Percentiles rank a stretch among this genome's conserved stretches.
phyloP scores from a whole-genome alignment of 108 stramenopile species.

The Conticribra guillardii region DNA sequence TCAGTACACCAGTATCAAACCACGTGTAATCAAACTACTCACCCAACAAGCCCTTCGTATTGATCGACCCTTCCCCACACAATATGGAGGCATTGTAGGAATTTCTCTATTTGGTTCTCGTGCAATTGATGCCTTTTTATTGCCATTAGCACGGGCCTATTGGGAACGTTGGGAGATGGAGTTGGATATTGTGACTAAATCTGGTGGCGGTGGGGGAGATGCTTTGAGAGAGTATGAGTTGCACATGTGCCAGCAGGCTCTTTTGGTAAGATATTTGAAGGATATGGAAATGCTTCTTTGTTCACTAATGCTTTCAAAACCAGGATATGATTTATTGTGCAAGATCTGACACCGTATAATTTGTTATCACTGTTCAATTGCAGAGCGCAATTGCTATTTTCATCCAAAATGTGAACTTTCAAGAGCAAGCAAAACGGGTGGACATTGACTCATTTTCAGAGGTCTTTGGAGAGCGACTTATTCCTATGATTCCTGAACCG shows the following conservation, averaged over 20 bases:
- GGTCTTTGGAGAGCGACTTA: constrained; percentile 71
- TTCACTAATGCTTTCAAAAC: background rate
- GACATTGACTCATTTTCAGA: constrained; percentile 60
- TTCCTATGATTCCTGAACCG: constrained; percentile 56
- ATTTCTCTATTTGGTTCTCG: constrained; percentile 78
- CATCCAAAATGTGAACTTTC: constrained; percentile 35
- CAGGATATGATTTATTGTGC: background rate
- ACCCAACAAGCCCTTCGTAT: constrained; percentile 49
- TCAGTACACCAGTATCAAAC: constrained; percentile 78
- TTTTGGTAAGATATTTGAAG: constrained; percentile 47
- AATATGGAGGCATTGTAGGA: constrained; percentile 84
- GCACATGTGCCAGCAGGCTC: constrained; percentile 74
- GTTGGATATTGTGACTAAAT: constrained; percentile 14
- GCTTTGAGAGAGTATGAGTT: constrained; percentile 54
- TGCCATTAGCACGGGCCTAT: constrained; percentile 66
- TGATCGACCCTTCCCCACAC: constrained; percentile 56
- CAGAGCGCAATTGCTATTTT: constrained; percentile 61
- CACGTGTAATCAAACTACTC: constrained; percentile 67
- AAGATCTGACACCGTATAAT: background rate
- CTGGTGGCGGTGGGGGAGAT: constrained; percentile 18
- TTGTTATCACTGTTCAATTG: constrained; percentile 1
- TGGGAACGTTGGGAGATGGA: constrained; percentile 72
- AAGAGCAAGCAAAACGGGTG: constrained; percentile 54
- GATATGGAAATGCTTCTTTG: too few species aligned
- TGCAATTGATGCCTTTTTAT: constrained; percentile 80